Evolutionary conservation across 2,329 filamentous ascomycete species (phyloP).

Genomic region (Phaeomoniella chlamydospora): DNA sequence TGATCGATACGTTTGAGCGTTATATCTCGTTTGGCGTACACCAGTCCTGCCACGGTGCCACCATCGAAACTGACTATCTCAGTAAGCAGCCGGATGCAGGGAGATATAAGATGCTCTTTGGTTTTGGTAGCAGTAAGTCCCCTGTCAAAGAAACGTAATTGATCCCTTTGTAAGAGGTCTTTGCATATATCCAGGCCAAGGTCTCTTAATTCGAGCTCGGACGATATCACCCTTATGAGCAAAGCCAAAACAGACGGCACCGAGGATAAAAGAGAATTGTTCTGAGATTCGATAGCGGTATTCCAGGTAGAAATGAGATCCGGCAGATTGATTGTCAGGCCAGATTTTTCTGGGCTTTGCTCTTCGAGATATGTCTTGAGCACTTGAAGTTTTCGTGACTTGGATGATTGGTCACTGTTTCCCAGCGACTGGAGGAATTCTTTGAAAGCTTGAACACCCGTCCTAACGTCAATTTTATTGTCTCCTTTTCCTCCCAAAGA

Average conservation of each 20-base stretch:
- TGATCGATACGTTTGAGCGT: conserved; percentile 69
- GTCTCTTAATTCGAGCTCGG: conserved; percentile 56
- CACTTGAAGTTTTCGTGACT: conserved; percentile 24
- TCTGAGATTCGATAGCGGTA: conserved; percentile 63
- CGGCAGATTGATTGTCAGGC: conserved; percentile 50
- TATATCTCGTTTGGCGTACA: conserved; percentile 64
- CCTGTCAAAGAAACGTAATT: conserved; percentile 65
- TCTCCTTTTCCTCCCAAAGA: not conserved
- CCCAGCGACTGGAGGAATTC: conserved; percentile 25
- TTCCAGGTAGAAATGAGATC: conserved; percentile 84
- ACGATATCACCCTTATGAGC: conserved; percentile 64
- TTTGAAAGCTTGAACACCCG: conserved; percentile 25
- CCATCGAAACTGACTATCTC: conserved; percentile 81
- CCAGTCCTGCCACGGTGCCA: conserved; percentile 59
- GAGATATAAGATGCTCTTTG: conserved; percentile 80
- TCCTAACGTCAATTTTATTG: not conserved
- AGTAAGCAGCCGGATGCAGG: conserved; percentile 69
- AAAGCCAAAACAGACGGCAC: conserved; percentile 70
- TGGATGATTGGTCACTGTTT: conserved; percentile 18
- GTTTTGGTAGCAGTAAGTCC: conserved; percentile 66
- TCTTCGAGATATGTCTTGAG: conserved; percentile 35
- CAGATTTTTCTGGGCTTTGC: conserved; percentile 38
- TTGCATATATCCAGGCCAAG: conserved; percentile 68
- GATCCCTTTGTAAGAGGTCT: conserved; percentile 64
- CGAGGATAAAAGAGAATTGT: conserved; percentile 67